Conservation (phyloP, 176 grass and related monocot genomes). For the Juncus inflexus region DNA sequence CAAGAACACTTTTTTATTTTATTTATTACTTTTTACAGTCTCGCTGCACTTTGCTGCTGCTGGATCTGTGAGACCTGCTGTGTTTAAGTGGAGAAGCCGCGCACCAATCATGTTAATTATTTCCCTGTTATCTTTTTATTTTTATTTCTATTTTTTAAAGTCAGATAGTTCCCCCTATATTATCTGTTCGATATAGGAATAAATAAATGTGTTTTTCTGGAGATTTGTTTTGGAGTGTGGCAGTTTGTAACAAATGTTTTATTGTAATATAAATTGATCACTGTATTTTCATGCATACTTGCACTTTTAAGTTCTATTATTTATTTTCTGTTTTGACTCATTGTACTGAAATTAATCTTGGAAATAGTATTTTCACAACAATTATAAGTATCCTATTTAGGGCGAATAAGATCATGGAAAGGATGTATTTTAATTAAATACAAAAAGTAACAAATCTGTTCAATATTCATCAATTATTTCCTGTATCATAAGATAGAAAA, state of each 20-base stretch:
- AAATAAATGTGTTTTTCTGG: constrained; percentile 9
- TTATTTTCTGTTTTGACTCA: neutral
- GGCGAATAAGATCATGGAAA: no score
- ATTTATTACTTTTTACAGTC: constrained; percentile 32
- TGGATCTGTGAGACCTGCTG: constrained; percentile 94
- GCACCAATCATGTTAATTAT: neutral
- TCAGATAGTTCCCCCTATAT: neutral
- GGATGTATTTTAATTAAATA: no score
- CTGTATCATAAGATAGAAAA: no score
- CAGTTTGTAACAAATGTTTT: constrained; percentile 5
- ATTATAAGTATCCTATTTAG: no score
- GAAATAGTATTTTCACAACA: no score
- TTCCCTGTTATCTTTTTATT: constrained; percentile 1
- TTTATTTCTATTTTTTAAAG: neutral
- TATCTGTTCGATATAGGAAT: neutral
- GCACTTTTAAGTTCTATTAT: neutral
- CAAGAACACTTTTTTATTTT: neutral
- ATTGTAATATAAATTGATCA: constrained; percentile 13
- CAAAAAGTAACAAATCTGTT: no score
- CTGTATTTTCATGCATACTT: neutral
- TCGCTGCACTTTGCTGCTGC: constrained; percentile 83
- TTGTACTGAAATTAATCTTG: no score
- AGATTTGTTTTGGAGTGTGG: neutral
- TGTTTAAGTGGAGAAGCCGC: constrained; percentile 28
- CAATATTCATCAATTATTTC: no score